These are phyloP conservation scores for Prunus kanzakura DNA, from an alignment of 306 rosid genomes.

Conservation along the genomic window DNA sequence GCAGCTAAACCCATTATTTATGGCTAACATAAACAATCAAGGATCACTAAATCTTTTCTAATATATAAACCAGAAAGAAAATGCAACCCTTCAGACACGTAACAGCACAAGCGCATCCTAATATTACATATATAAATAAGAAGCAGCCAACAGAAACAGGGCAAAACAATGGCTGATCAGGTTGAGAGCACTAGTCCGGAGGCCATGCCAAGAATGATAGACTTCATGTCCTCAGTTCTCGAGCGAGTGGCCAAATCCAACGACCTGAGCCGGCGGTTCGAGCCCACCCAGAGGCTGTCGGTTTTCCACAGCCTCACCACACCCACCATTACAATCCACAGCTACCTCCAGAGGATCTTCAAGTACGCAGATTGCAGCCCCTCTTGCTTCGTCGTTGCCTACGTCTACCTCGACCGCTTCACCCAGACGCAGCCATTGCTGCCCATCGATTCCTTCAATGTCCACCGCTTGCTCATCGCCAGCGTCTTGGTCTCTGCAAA, in stretches of 20 bases:
- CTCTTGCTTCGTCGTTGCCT: conserved; percentile 83
- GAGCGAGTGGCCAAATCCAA: conserved; percentile 63
- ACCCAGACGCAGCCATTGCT: conserved; percentile 56
- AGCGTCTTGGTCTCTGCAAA: conserved; percentile 85
- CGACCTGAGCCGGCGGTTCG: conserved; percentile 40
- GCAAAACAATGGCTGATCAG: conserved; percentile 45
- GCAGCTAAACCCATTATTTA: too few relatives aligned
- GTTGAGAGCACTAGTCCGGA: conserved; percentile 38
- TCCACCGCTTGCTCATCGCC: conserved; percentile 77
- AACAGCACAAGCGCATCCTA: background rate
- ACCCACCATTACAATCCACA: conserved; percentile 66
- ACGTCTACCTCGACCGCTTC: conserved; percentile 83
- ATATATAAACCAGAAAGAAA: background rate
- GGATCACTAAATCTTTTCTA: background rate
- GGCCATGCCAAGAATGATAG: conserved; percentile 59
- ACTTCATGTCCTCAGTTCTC: conserved; percentile 61
- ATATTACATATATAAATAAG: background rate
- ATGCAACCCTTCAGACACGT: background rate
- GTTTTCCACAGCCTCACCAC: conserved; percentile 70
- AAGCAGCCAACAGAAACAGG: background rate
- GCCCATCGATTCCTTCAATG: conserved; percentile 74
- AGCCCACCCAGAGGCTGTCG: conserved; percentile 44
- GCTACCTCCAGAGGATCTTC: conserved; percentile 74
- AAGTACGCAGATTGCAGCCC: conserved; percentile 87
- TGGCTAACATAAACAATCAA: too few relatives aligned